Evolutionary conservation across 306 rosid species (phyloP).

Genomic region (Adenanthera pavonina): DNA sequence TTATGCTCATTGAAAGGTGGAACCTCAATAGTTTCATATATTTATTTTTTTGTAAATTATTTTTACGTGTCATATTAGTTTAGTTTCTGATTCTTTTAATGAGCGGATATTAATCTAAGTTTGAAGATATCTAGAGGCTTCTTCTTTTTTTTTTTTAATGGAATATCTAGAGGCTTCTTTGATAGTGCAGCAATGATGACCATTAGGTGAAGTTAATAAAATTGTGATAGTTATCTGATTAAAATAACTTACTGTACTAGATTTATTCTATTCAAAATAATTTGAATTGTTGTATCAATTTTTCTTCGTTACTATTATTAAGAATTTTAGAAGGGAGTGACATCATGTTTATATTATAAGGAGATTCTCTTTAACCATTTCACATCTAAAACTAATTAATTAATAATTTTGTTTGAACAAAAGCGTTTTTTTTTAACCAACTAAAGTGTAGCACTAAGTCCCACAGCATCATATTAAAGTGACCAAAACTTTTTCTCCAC

Average conservation of each 20-base stretch:
- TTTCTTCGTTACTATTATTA: too few relatives aligned
- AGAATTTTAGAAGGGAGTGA: too few relatives aligned
- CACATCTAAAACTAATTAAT: not conserved
- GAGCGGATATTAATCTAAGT: too few relatives aligned
- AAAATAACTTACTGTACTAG: too few relatives aligned
- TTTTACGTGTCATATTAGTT: not conserved
- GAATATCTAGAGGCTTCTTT: too few relatives aligned
- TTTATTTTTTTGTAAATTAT: not conserved
- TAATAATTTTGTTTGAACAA: not conserved
- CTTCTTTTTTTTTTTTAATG: too few relatives aligned
- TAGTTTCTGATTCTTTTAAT: not conserved
- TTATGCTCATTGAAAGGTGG: not conserved
- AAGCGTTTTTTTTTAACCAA: not conserved
- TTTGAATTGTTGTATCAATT: too few relatives aligned
- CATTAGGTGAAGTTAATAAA: not conserved
- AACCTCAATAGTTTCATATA: not conserved
- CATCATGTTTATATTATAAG: too few relatives aligned
- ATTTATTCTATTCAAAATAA: too few relatives aligned
- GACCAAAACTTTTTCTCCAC: not conserved
- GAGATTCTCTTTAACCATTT: too few relatives aligned
- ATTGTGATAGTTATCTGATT: not conserved
- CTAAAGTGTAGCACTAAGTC: not conserved
- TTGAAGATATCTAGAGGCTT: too few relatives aligned
- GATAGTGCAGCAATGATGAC: not conserved
- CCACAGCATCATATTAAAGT: too few relatives aligned